Evolutionary conservation across 768 basidiomycete species (phyloP).

Genomic region (Tricholoma flavovirens): DNA sequence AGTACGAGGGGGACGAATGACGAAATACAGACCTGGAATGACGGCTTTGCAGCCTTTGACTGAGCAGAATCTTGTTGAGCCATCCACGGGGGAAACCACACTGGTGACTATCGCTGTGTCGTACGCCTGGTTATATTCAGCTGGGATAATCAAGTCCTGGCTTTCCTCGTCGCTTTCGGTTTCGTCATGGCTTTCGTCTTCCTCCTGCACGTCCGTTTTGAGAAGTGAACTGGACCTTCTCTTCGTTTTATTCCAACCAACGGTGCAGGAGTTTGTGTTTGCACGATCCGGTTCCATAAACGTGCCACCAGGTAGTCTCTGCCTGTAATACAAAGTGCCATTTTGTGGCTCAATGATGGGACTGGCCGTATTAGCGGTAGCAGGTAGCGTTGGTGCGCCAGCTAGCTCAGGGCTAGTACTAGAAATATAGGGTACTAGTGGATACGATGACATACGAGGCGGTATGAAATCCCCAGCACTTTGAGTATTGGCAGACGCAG

Average conservation of each 20-base stretch:
- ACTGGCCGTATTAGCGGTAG: background rate
- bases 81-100: background rate
- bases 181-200: background rate
- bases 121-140: background rate
- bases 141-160: background rate
- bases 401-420: slow-evolving; percentile 41
- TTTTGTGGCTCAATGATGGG: background rate
- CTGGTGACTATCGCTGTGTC: background rate
- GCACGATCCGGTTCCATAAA: background rate
- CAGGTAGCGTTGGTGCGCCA: slow-evolving; percentile 39
- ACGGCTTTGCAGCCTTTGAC: slow-evolving; percentile 50
- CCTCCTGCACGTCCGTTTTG: background rate
- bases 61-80: slow-evolving; percentile 35
- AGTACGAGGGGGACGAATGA: slow-evolving; percentile 17
- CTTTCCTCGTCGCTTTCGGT: slow-evolving; percentile 7
- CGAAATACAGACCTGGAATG: slow-evolving; percentile 30
- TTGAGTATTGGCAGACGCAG: background rate
- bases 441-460: slow-evolving; percentile 13
- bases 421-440: slow-evolving; percentile 25
- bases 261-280: background rate
- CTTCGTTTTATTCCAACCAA: background rate
- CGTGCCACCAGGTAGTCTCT: background rate
- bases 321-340: background rate
- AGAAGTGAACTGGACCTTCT: background rate
- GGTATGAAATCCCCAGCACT: background rate